Base-by-base conservation (phyloP, 2,329 filamentous ascomycete genomes). In the Ophiostoma sp. region DNA sequence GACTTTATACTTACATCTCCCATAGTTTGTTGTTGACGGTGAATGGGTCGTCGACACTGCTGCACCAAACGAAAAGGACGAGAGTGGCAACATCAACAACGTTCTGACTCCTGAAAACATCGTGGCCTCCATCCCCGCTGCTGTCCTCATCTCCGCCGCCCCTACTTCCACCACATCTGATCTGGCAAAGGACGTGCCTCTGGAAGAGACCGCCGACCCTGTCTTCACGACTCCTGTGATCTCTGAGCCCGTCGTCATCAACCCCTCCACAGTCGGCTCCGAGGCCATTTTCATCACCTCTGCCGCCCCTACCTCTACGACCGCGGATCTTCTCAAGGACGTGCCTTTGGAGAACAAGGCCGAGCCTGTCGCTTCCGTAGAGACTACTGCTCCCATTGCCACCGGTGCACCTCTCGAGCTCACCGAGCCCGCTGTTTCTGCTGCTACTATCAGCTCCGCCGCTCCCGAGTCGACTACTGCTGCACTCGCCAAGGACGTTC, bases 11-110 rank as follows among this genome's bases (percentile, higher is more conserved):
- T 12, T 5, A n/a, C 40, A 27, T 49, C 64, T 52, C n/a, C 49
- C 64, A 40, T 52, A 97, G 94, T 99, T 97, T 78, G 91, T 99
- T 74, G 94, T 97, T 73, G 92, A 99, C 84, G 92, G 91, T 73
- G 86, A 85, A 74, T 99, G 95, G 95, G 88, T 87, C 66, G 90
- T 88, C 77, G 93, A 97, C 79, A 87, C 89, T 74, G 87, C 87
- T 69, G 90, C 89, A 58, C 90, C 91, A 70, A 89, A 90, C 79
- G 93, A 97, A 80, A 86, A 87, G 75, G 94, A 97, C 82, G 84
- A 85, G 72, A 83, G 88, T 75, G 90, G 91, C 75, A 97, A 94
- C 84, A 83, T 93, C 75, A 98, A 98, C 85, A 98, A 98, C 86
- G 87, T 97, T 72, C 85, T 99, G 69, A 85, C 86, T 55, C 87